Evolutionary conservation across 2,329 filamentous ascomycete species (phyloP).

Genomic region (Colletotrichum chrysophilum): DNA sequence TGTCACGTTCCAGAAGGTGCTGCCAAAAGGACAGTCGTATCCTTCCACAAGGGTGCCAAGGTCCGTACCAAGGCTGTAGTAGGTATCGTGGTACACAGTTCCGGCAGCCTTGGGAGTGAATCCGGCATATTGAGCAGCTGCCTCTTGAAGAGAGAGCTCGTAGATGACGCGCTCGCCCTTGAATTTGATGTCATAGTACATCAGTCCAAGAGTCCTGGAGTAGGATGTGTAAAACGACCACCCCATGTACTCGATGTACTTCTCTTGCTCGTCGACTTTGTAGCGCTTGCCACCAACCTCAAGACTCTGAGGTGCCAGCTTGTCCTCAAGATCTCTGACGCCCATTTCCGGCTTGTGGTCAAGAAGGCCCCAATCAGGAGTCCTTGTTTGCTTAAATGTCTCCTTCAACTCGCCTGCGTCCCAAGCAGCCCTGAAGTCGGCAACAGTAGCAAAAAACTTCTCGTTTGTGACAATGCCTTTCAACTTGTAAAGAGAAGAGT

Average conservation of each 20-base stretch:
- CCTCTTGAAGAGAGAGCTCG: slow-evolving; percentile 58
- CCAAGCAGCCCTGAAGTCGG: slow-evolving; percentile 39
- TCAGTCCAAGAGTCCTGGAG: slow-evolving; percentile 47
- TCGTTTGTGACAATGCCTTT: slow-evolving; percentile 47
- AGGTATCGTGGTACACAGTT: slow-evolving; percentile 48
- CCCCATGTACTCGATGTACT: slow-evolving; percentile 57
- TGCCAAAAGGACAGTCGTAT: slow-evolving; percentile 45
- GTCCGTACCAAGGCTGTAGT: slow-evolving; percentile 39
- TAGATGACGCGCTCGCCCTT: slow-evolving; percentile 56
- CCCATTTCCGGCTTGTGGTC: slow-evolving; percentile 35
- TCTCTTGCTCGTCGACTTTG: slow-evolving; percentile 46
- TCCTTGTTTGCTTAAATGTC: slow-evolving; percentile 36
- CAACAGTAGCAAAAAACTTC: slow-evolving; percentile 39
- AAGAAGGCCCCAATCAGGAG: slow-evolving; percentile 38
- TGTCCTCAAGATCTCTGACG: slow-evolving; percentile 36
- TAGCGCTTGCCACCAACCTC: slow-evolving; percentile 45
- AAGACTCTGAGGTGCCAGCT: slow-evolving; percentile 38
- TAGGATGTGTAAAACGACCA: slow-evolving; percentile 57
- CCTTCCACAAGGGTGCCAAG: slow-evolving; percentile 43
- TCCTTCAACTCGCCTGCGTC: slow-evolving; percentile 39
- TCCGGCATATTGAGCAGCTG: slow-evolving; percentile 56
- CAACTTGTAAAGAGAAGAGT: slow-evolving; percentile 44
- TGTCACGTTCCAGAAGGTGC: slow-evolving; percentile 38
- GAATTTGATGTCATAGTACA: slow-evolving; percentile 55
- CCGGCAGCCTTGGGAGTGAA: slow-evolving; percentile 47